These are phyloP conservation scores for Nicotiana knightiana DNA, from an alignment of 257 asterid species.

Conservation along the genomic window DNA sequence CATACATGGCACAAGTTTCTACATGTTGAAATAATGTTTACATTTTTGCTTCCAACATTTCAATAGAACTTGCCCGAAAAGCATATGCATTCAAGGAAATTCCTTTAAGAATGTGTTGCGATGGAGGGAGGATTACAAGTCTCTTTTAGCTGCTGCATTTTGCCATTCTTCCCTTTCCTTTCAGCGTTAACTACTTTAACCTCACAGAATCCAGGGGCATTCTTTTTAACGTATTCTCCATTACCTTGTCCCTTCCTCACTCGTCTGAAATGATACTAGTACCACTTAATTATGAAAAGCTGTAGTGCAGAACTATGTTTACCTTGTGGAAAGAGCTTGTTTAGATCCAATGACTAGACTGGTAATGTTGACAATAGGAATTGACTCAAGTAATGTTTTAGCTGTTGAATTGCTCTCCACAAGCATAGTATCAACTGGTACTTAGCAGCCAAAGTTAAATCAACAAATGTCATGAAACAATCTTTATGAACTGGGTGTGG, in stretches of 20 bases:
- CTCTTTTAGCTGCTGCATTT: constrained; percentile 19
- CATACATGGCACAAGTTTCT: too few relatives aligned
- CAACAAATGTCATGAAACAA: too few relatives aligned
- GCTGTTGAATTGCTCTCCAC: too few relatives aligned
- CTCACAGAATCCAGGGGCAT: constrained; percentile 60
- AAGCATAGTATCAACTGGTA: too few relatives aligned
- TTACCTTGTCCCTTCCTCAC: constrained; percentile 43
- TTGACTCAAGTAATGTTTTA: too few relatives aligned
- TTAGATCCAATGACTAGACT: too few relatives aligned
- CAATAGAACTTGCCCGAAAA: constrained; percentile 43
- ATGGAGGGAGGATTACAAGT: not conserved
- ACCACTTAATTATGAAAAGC: too few relatives aligned
- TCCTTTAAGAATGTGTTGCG: constrained; percentile 26
- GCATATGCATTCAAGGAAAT: constrained; percentile 59
- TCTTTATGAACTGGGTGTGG: too few relatives aligned
- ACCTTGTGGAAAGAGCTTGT: too few relatives aligned
- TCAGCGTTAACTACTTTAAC: constrained; percentile 31
- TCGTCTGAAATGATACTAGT: constrained; percentile 24
- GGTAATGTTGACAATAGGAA: too few relatives aligned
- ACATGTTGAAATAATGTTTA: not conserved
- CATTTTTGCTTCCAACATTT: not conserved
- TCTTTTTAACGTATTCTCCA: constrained; percentile 59
- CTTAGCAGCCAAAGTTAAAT: too few relatives aligned
- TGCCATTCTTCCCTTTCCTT: not conserved
- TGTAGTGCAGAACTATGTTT: too few relatives aligned